phyloP scores from a whole-genome alignment of 148 eudicot genomes.

The Chenopodium album region DNA sequence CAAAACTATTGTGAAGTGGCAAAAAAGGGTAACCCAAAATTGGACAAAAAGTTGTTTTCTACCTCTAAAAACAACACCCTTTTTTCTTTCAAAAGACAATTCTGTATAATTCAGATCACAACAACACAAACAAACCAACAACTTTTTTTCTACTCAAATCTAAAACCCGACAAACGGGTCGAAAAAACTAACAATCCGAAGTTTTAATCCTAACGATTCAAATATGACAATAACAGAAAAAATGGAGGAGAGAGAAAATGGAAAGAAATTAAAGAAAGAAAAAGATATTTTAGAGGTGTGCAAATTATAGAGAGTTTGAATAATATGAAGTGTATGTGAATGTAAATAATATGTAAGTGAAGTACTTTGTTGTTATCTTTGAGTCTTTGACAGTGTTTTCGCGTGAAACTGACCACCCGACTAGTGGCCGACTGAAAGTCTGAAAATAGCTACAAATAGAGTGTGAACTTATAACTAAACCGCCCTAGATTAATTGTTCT shows the following conservation, averaged over 20 bases:
- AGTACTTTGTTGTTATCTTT: slow-evolving; percentile 17
- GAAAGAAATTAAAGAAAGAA: no score
- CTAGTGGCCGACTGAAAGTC: background rate
- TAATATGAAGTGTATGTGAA: no score
- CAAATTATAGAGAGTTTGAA: no score
- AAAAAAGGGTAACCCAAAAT: slow-evolving; percentile 3
- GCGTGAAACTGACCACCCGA: slow-evolving; percentile 24
- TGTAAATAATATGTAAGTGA: no score
- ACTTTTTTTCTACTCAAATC: background rate
- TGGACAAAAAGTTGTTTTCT: slow-evolving; percentile 25
- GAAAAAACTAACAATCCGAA: no score
- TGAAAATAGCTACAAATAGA: background rate
- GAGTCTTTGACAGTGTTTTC: slow-evolving; percentile 24
- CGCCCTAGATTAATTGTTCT: background rate
- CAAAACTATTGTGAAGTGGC: slow-evolving; percentile 6
- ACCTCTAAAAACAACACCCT: slow-evolving; percentile 6
- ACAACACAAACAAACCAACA: slow-evolving; percentile 11
- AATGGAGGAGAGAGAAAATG: background rate
- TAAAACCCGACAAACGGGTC: no score
- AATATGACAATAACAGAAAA: background rate
- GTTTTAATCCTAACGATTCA: no score
- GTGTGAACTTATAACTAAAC: background rate
- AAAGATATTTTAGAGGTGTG: background rate
- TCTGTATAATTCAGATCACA: slow-evolving; percentile 2
- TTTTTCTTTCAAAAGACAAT: background rate